Evolutionary conservation across 2,329 filamentous ascomycete species (phyloP).

Genomic region (Niveomyces coronatus): DNA sequence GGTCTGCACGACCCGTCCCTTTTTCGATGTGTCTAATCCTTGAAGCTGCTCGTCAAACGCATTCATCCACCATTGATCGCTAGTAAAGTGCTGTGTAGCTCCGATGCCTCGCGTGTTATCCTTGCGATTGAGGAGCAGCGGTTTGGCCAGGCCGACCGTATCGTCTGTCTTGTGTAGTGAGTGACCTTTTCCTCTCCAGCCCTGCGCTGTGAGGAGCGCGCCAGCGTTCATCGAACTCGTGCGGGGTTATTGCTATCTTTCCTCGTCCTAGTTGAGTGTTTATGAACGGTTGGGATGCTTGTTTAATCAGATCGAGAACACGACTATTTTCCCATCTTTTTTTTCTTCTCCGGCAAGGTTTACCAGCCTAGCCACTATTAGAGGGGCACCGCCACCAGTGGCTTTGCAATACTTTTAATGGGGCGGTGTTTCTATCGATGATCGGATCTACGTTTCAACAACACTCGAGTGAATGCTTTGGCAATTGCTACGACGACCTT

Average conservation of each 20-base stretch:
- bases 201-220: constrained; percentile 72
- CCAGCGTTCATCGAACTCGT: constrained; percentile 65
- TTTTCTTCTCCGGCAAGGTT: too few species aligned
- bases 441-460: too few species aligned
- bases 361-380: too few species aligned
- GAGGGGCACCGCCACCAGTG: too few species aligned
- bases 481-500: too few species aligned
- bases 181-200: constrained; percentile 84
- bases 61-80: constrained; percentile 93
- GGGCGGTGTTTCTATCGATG: too few species aligned
- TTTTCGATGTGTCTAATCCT: constrained; percentile 56
- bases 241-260: background rate
- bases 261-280: too few species aligned
- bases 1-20: constrained; percentile 47
- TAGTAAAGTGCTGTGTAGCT: constrained; percentile 55
- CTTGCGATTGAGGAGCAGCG: constrained; percentile 75
- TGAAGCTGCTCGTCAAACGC: constrained; percentile 88
- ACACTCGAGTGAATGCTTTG: too few species aligned
- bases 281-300: too few species aligned
- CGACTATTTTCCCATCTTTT: too few species aligned
- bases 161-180: constrained; percentile 69
- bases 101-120: constrained; percentile 73
- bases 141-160: constrained; percentile 67
- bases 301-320: too few species aligned
- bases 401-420: too few species aligned